Conservation (phyloP, 73 alveolate species). For the Stentor coeruleus region DNA sequence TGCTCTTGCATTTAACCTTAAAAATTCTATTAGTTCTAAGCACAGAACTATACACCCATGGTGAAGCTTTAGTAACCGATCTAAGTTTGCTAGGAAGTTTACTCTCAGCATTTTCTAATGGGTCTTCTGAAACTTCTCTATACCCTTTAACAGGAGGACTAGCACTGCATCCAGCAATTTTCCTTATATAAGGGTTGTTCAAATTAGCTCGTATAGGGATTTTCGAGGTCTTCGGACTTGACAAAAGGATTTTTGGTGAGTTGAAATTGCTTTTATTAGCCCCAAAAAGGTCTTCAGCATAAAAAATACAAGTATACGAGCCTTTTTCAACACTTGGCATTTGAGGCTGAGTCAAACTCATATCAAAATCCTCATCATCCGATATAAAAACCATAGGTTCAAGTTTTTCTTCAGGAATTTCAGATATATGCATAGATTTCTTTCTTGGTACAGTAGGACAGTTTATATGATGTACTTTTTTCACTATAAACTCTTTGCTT, state of each 20-base stretch:
- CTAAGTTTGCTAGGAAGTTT: not conserved
- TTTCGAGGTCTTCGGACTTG: no score
- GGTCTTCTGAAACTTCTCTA: not conserved
- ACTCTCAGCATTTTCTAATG: not conserved
- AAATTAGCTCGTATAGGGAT: not conserved
- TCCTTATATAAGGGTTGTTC: not conserved
- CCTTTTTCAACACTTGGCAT: not conserved
- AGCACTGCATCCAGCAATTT: not conserved
- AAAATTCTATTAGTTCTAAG: not conserved
- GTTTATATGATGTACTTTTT: not conserved
- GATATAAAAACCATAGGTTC: no score
- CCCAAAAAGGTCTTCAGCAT: slow-evolving; percentile 3
- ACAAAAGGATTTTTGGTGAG: not conserved
- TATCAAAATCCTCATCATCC: no score
- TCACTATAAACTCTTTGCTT: not conserved
- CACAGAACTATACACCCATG: not conserved
- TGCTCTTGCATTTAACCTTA: not conserved
- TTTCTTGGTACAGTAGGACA: not conserved
- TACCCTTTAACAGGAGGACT: not conserved
- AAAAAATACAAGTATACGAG: not conserved
- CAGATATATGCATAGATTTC: no score
- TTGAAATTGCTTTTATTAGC: not conserved
- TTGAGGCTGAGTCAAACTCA: not conserved
- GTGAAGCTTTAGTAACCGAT: not conserved
- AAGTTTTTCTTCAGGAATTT: not conserved